Evolutionary conservation across 2,329 filamentous ascomycete species (phyloP), one percentile per base, ranked within the genome.

Genomic region (Trichoderma afroharzianum): DNA sequence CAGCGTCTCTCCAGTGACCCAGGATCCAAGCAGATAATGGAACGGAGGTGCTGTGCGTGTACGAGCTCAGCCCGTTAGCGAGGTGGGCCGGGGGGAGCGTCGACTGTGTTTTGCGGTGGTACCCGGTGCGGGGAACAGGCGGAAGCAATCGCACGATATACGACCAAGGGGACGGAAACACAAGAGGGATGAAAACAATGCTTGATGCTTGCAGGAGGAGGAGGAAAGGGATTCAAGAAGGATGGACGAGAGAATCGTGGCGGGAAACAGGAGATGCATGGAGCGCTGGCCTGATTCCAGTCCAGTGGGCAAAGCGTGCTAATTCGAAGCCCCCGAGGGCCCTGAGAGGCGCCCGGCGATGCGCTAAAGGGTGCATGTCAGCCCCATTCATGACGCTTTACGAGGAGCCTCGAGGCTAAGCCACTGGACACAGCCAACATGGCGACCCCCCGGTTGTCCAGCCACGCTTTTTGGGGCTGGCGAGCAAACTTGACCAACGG

Each of bases 1-100:
- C 57, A 61, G 53, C 66, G 63, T 68, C 57, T 53, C 63, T 69
- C 57, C 67, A 69, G 67, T 69, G 67, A 69, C 67, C 67, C 28
- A 69, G 57, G 57, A 62, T 69, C 57, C 57, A 69, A 69, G 66
- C 57, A 61, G 66, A 62, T 36, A 57, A 68, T 68, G 47, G 47
- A 50, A 68, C 61, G 47, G 47, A 53, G 47, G n/a, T 24, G n/a
- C 8, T n/a, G n/a, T 24, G 43, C 18, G n/a, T 21, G 64, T 30
- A 68, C 55, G 30, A 39, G 63, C 63, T 57, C 63, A 67, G 63
- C 63, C 63, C 63, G 67, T 62, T 69, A 69, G 67, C 67, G 67
- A 69, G 57, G 67, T 69, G 67, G 67, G 67, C 39, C 39, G 28
- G 57, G 39, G 36, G 39, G n/a, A 62, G 67, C 24, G 55, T 50